Evolutionary conservation across 1,284 basidiomycete genomes (phyloP), one percentile per base, ranked within the genome.

Genomic region (Thecaphora frezii): DNA sequence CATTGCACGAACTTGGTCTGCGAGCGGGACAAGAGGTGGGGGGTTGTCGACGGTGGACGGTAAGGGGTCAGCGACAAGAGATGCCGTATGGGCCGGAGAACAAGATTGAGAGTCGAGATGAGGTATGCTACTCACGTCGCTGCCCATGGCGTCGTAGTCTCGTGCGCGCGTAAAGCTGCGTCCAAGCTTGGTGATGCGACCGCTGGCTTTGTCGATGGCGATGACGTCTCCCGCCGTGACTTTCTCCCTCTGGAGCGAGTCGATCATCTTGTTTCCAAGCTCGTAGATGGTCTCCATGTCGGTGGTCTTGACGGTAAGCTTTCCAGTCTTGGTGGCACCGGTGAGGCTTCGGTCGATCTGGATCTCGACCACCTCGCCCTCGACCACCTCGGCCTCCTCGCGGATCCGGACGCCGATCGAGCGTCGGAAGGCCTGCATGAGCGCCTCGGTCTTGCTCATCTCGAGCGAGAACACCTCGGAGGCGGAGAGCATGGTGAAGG

Each of bases 281-380:
- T 98, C 96, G 79, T 98, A 98, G 40, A 98, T 91, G 16, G 94
- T 98, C 83, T 98, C 94, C 94, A 98, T 98, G 80, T 98, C 94
- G 5, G 93, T 97, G 12, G 93, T 97, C 82, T 98, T 98, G 76
- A 98, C 89, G 0, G 94, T 97, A 57, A 98, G 81, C 79, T 97
- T 94, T 8, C 96, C 94, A 0, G 94, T 97, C 83, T 97, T 98
- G 16, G 93, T 97, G 0, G 93, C 92, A 28, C 96, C 96, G 43
- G 94, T 97, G 48, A 98, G 83, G 81, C 91, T 94, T 44, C 94
- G 85, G 83, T 98, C 93, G 70, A 98, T 94, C 80, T 97, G 93
- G 70, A 98, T 93, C 81, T 99, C 94, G 12, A 98, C 93, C 1
- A 98, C 92, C 80, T 98, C 96, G 56, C 96, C 94, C 80, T 97